These are phyloP conservation scores for Nakazawaea wickerhamii DNA, from an alignment of 805 yeast genomes.

Conservation along the genomic window DNA sequence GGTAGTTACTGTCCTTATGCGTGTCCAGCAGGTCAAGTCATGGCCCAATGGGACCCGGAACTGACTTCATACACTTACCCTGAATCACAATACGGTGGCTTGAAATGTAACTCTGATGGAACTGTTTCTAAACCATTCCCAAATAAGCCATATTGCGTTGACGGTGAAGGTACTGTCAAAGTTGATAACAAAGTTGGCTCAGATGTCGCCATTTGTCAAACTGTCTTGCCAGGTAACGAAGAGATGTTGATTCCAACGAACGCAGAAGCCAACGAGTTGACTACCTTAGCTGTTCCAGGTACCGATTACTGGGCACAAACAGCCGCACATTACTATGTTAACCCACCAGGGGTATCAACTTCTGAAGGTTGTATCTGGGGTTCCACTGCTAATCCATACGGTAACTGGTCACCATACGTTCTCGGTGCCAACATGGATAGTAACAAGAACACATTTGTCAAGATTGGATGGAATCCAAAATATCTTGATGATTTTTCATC, in stretches of 20 bases:
- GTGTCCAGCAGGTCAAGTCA: conserved; percentile 80
- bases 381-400: conserved; percentile 54
- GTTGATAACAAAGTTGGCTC: conserved; percentile 46
- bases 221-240: conserved; percentile 91
- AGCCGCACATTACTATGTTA: conserved; percentile 81
- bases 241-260: conserved; percentile 88
- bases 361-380: conserved; percentile 88
- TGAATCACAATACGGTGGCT: conserved; percentile 75
- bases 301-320: conserved; percentile 80
- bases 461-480: conserved; percentile 89
- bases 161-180: conserved; percentile 71
- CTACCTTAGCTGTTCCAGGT: conserved; percentile 76
- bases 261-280: conserved; percentile 42
- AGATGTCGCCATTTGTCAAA: conserved; percentile 83
- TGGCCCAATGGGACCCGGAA: conserved; percentile 83
- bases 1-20: conserved; percentile 92
- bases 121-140: conserved; percentile 55
- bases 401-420: conserved; percentile 93
- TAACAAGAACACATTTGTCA: conserved; percentile 66
- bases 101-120: conserved; percentile 71
- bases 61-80: conserved; percentile 75
- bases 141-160: conserved; percentile 58
- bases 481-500: conserved; percentile 64
- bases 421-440: conserved; percentile 84
- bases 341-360: conserved; percentile 75